A percentile compares a stretch with the other conserved stretches of the same genome.
Evolutionary conservation across 2,329 filamentous ascomycete species (phyloP).

Genomic region (Xylariaceae sp.): DNA sequence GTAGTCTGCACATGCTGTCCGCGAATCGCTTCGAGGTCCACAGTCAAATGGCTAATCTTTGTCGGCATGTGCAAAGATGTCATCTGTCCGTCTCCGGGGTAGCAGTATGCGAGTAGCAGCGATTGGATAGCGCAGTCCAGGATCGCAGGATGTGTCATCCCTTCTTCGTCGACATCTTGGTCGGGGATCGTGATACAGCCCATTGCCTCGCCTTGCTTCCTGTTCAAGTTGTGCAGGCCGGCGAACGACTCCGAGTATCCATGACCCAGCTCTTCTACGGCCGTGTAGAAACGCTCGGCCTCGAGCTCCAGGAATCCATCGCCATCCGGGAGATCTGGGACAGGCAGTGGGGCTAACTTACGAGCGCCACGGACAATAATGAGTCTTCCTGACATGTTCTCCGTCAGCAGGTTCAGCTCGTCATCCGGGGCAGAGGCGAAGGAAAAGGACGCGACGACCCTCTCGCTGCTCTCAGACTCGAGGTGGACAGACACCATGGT

Average conservation of each 20-base stretch:
- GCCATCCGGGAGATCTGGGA: constrained; percentile 2
- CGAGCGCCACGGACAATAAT: constrained; percentile 6
- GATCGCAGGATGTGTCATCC: constrained; percentile 12
- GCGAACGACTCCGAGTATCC: constrained; percentile 14
- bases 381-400: constrained; percentile 8
- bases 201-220: constrained; percentile 5
- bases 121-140: constrained; percentile 19
- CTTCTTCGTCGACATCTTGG: constrained; percentile 1
- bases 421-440: constrained; percentile 7
- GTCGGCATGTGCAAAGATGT: constrained; percentile 18
- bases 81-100: constrained; percentile 16
- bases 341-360: background rate
- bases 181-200: constrained; percentile 6
- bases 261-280: constrained; percentile 11
- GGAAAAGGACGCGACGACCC: constrained; percentile 5
- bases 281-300: constrained; percentile 13
- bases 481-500: constrained; percentile 7
- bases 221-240: constrained; percentile 2
- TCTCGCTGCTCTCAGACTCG: no score
- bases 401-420: constrained; percentile 9
- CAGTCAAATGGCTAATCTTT: constrained; percentile 7
- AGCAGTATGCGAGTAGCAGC: constrained; percentile 12
- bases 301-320: constrained; percentile 4
- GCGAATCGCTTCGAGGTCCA: constrained; percentile 8
- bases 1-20: no score